phyloP scores from a whole-genome alignment of 345 rosid species.

The Hirschfeldia incana region DNA sequence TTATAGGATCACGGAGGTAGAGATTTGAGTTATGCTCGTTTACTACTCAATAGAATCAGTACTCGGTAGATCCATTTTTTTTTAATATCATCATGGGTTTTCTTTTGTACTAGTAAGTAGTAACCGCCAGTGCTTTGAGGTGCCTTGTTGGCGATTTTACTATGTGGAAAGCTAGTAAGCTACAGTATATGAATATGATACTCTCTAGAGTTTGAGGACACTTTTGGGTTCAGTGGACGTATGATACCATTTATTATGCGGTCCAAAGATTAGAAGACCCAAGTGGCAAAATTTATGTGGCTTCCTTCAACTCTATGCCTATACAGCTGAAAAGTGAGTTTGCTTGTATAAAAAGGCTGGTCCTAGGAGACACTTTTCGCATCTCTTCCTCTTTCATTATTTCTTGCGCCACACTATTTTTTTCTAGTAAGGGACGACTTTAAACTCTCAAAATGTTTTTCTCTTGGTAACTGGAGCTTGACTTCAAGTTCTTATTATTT shows the following conservation, averaged over 20 bases:
- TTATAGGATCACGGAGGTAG: background rate
- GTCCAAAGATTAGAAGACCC: slow-evolving; percentile 14
- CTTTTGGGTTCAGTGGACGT: slow-evolving; percentile 24
- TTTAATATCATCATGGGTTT: slow-evolving; percentile 12
- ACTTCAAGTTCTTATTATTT: background rate
- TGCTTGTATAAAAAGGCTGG: slow-evolving; percentile 38
- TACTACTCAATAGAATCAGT: background rate
- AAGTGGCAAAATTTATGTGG: slow-evolving; percentile 33
- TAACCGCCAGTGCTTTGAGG: slow-evolving; percentile 10
- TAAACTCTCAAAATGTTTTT: background rate
- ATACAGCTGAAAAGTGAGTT: slow-evolving; percentile 21
- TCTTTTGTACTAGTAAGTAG: background rate
- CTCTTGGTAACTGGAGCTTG: slow-evolving; percentile 12
- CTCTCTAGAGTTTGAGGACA: slow-evolving; percentile 16
- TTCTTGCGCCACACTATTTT: slow-evolving; percentile 16
- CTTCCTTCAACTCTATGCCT: slow-evolving; percentile 18
- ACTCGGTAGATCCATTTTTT: background rate
- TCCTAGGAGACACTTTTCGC: slow-evolving; percentile 37
- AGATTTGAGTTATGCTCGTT: background rate
- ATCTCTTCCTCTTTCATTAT: slow-evolving; percentile 32
- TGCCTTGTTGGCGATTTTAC: slow-evolving; percentile 3
- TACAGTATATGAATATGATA: slow-evolving; percentile 15
- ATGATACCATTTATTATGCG: slow-evolving; percentile 29
- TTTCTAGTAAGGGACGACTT: background rate
- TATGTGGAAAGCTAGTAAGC: slow-evolving; percentile 29